Conservation (phyloP, 1,284 basidiomycete genomes). For the Irpex sp. region DNA sequence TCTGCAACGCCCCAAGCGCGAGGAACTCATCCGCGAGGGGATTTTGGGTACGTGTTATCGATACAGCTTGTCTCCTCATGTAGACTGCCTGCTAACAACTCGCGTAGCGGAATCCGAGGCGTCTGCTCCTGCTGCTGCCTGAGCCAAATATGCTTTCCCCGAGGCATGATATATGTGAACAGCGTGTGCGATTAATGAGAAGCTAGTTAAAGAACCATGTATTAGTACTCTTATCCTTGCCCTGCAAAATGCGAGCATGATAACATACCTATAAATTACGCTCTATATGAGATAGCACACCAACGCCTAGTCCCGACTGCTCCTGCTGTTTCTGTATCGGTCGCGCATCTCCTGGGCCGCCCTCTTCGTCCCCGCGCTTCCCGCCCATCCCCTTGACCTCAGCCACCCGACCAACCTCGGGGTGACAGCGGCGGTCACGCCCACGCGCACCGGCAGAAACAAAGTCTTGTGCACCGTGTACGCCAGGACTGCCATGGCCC, state of each 20-base stretch:
- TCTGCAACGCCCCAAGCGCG: conserved; percentile 59
- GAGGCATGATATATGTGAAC: not conserved
- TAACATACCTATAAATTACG: conserved; percentile 4
- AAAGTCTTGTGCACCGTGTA: conserved; percentile 96
- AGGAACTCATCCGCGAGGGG: conserved; percentile 70
- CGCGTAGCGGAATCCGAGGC: not conserved
- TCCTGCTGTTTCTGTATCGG: conserved; percentile 31
- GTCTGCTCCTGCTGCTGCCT: conserved; percentile 1
- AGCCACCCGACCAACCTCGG: conserved; percentile 84
- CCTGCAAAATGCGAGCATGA: not conserved
- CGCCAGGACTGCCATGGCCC: conserved; percentile 90
- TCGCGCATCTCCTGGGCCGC: conserved; percentile 65
- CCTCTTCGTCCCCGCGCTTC: conserved; percentile 60
- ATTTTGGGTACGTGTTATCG: conserved; percentile 46
- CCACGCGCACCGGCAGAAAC: conserved; percentile 88
- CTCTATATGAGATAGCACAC: not conserved
- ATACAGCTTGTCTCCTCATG: not conserved
- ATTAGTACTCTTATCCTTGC: not conserved
- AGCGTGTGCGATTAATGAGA: not conserved
- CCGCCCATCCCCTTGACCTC: conserved; percentile 70
- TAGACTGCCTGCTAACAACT: not conserved
- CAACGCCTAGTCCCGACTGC: conserved; percentile 24
- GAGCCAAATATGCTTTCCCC: not conserved
- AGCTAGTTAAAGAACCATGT: not conserved
- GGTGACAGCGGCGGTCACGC: conserved; percentile 85